Conservation (phyloP, 2,329 filamentous ascomycete genomes). For the Ophiostoma fasciatum region DNA sequence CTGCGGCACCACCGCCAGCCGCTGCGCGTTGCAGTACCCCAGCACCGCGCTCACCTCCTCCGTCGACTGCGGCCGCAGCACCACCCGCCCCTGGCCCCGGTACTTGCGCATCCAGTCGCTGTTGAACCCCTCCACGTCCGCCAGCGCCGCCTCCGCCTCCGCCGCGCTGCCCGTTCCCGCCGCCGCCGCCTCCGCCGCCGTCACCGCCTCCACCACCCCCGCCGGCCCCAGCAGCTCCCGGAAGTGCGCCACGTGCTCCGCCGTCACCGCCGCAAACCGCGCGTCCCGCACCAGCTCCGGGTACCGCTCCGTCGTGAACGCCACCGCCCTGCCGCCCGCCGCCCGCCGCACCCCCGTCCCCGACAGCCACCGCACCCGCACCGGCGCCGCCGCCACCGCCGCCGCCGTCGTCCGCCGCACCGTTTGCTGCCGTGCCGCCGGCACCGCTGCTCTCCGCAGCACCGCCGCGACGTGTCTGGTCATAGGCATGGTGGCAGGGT, state of each 20-base stretch:
- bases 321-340: conserved; percentile 17
- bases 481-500: too few species aligned
- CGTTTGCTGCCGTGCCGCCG: too few species aligned
- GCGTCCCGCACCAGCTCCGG: conserved; percentile 68
- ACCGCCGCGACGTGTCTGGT: too few species aligned
- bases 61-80: conserved; percentile 71
- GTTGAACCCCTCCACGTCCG: conserved; percentile 86
- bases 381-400: background rate
- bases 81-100: conserved; percentile 73
- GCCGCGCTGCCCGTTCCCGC: conserved; percentile 78
- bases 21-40: conserved; percentile 87
- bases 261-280: conserved; percentile 57
- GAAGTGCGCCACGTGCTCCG: conserved; percentile 73
- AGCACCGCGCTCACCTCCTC: conserved; percentile 84
- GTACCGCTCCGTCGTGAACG: conserved; percentile 76
- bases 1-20: conserved; percentile 87
- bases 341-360: background rate
- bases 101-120: conserved; percentile 99
- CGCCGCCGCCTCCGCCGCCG: conserved; percentile 49
- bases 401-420: conserved; percentile 2
- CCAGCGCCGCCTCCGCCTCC: conserved; percentile 48
- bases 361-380: too few species aligned
- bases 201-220: conserved; percentile 74
- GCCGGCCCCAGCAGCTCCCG: conserved; percentile 61
- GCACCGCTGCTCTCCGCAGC: background rate